Evolutionary conservation across 306 rosid genomes (phyloP).

Genomic region (Oemleria cerasiformis): DNA sequence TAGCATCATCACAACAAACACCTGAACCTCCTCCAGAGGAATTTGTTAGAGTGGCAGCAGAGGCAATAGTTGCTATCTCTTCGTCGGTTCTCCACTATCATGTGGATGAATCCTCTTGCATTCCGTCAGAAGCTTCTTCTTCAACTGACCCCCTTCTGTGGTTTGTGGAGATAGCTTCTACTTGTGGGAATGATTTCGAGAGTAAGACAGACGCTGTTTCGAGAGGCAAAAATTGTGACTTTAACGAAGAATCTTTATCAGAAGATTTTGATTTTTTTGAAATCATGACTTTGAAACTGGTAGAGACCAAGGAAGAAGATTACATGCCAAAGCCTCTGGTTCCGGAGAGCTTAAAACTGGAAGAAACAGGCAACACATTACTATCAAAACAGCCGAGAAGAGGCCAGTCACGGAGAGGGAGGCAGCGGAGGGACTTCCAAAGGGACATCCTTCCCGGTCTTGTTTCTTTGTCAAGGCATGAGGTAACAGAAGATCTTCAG

Average conservation of each 20-base stretch:
- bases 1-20: slow-evolving; percentile 21
- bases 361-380: slow-evolving; percentile 54
- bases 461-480: slow-evolving; percentile 79
- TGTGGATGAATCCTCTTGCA: slow-evolving; percentile 30
- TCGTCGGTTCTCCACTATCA: slow-evolving; percentile 30
- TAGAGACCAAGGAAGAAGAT: slow-evolving; percentile 72
- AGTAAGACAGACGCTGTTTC: slow-evolving; percentile 27
- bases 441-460: slow-evolving; percentile 97
- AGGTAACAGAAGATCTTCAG: slow-evolving; percentile 97
- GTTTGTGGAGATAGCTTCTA: slow-evolving; percentile 73
- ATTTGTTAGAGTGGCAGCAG: slow-evolving; percentile 64
- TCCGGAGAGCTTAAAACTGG: slow-evolving; percentile 63
- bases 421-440: slow-evolving; percentile 96
- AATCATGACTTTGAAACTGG: slow-evolving; percentile 63
- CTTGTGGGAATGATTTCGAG: slow-evolving; percentile 43
- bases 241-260: slow-evolving; percentile 34
- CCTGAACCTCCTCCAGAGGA: slow-evolving; percentile 47
- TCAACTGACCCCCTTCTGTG: slow-evolving; percentile 48
- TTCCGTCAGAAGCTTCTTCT: slow-evolving; percentile 46
- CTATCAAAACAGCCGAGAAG: slow-evolving; percentile 57
- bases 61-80: slow-evolving; percentile 75
- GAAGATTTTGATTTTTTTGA: slow-evolving; percentile 72
- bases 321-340: slow-evolving; percentile 91
- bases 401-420: slow-evolving; percentile 86
- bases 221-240: slow-evolving; percentile 31